Evolutionary conservation across 192 early-diverging fungal species (phyloP), one percentile per base, ranked within the genome.

Genomic region (Phlyctochytrium bullatum): DNA sequence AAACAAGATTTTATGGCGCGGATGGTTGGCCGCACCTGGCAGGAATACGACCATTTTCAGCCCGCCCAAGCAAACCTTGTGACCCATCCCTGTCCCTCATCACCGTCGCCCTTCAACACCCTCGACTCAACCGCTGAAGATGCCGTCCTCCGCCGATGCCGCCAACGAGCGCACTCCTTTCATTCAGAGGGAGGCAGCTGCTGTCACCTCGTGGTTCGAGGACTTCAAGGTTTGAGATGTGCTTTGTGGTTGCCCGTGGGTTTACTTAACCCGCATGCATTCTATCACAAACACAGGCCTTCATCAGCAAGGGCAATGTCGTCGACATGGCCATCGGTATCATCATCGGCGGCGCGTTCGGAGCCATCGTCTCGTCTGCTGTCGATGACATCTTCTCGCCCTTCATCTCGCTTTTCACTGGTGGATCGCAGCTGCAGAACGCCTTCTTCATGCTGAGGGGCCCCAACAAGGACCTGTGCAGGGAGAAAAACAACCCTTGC

Each of bases 261-360:
- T n/a, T n/a, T n/a, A n/a, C n/a, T n/a, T n/a, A n/a, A n/a, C 40
- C 40, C 40, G 20, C 40, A 47, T 6, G 10, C 40, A 47, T 14
- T 20, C 40, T 47, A 47, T 47, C 40, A 47, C 6, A 47, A 47
- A 47, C 6, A 47, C 6, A 47, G 54, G 54, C 54, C 27, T 57
- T 57, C 27, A 27, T 57, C 14, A 25, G 20, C 20, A 57, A 57
- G 54, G 54, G 66, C 17, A 89, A 87, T 53, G 84, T 88, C 0
- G 74, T 90, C 47, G 88, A 90, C 53, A 52, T 90, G 61, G 86
- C 86, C 60, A 76, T 88, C 24, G 88, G 88, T 65, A 73, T 89
- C 56, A 77, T 89, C 67, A 88, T 89, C 51, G 88, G 88, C 64
- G 80, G 72, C 34, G 79, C 82, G 14, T 89, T 87, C 54, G 71